A percentile compares a stretch with the other conserved stretches of the same genome.
Evolutionary conservation across 352 stramenopile genomes (phyloP).

Genomic region (Elongisporangium senticosum): DNA sequence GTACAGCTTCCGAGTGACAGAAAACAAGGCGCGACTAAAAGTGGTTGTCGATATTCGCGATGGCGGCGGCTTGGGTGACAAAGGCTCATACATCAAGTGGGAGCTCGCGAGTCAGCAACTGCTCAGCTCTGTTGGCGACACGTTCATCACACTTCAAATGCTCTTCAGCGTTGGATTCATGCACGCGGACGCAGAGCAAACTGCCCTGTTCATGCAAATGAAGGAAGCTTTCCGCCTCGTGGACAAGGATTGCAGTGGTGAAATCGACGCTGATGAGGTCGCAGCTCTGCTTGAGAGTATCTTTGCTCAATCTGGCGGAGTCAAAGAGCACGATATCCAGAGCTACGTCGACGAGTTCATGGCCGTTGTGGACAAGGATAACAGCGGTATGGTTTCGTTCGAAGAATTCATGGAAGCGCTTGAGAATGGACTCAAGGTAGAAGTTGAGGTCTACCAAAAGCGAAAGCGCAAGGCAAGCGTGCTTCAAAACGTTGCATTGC

Average conservation of each 20-base stretch:
- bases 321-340: slow-evolving; percentile 64
- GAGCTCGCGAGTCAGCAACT: slow-evolving; percentile 46
- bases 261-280: slow-evolving; percentile 77
- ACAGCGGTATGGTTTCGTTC: slow-evolving; percentile 68
- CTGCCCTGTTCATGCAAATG: slow-evolving; percentile 84
- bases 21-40: slow-evolving; percentile 31
- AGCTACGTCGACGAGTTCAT: slow-evolving; percentile 75
- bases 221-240: slow-evolving; percentile 78
- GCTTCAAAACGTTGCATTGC: slow-evolving; percentile 3
- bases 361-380: slow-evolving; percentile 58
- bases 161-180: slow-evolving; percentile 70
- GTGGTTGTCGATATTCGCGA: slow-evolving; percentile 39
- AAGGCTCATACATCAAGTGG: slow-evolving; percentile 41
- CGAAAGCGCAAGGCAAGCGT: slow-evolving; percentile 24
- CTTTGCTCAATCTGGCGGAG: slow-evolving; percentile 63
- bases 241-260: slow-evolving; percentile 74
- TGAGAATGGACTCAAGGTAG: slow-evolving; percentile 68
- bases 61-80: slow-evolving; percentile 12
- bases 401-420: slow-evolving; percentile 78
- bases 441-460: slow-evolving; percentile 64
- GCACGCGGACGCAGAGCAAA: slow-evolving; percentile 75
- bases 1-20: slow-evolving; percentile 60
- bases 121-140: slow-evolving; percentile 43
- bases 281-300: slow-evolving; percentile 69
- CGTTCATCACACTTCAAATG: slow-evolving; percentile 65